Percentiles rank a stretch among this genome's conserved stretches.
These are phyloP conservation scores for Saccharomyces paradoxus DNA, from an alignment of 805 yeast species.

Conservation along the genomic window DNA sequence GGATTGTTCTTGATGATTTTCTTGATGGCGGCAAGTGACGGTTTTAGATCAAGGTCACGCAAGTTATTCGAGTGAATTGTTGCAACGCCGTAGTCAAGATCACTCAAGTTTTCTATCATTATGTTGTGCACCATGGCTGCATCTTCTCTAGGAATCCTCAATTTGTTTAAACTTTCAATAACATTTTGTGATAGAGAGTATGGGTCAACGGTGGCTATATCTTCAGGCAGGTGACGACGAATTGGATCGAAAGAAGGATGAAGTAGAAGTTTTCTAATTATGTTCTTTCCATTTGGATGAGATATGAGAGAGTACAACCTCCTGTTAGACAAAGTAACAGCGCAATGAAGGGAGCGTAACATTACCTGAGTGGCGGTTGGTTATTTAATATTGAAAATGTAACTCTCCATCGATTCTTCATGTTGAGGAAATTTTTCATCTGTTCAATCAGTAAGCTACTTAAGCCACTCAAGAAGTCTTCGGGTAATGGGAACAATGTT, in stretches of 20 bases:
- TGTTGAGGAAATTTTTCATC: too few species aligned
- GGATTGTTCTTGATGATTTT: conserved; percentile 40
- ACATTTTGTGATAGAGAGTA: conserved; percentile 17
- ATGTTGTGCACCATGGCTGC: conserved; percentile 19
- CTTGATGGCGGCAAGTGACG: conserved; percentile 20
- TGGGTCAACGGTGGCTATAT: conserved; percentile 10
- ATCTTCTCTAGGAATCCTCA: conserved; percentile 7
- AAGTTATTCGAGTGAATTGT: conserved; percentile 26
- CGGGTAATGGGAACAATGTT: background rate
- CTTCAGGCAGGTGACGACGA: conserved; percentile 6
- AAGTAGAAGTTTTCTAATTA: conserved; percentile 2
- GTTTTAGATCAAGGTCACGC: conserved; percentile 12
- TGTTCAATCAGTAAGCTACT: background rate
- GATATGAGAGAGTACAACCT: background rate
- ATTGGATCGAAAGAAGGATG: conserved; percentile 16
- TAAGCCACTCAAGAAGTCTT: background rate
- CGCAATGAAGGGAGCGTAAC: background rate
- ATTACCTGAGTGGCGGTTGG: background rate
- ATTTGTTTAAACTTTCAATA: conserved; percentile 5
- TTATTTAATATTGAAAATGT: background rate
- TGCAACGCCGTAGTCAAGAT: conserved; percentile 28
- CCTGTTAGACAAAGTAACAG: background rate
- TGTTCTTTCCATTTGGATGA: background rate
- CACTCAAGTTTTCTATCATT: conserved; percentile 24
- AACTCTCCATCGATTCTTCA: background rate